These are phyloP conservation scores for Neohortaea acidophila DNA, from an alignment of 495 filamentous ascomycete genomes.

Conservation along the genomic window DNA sequence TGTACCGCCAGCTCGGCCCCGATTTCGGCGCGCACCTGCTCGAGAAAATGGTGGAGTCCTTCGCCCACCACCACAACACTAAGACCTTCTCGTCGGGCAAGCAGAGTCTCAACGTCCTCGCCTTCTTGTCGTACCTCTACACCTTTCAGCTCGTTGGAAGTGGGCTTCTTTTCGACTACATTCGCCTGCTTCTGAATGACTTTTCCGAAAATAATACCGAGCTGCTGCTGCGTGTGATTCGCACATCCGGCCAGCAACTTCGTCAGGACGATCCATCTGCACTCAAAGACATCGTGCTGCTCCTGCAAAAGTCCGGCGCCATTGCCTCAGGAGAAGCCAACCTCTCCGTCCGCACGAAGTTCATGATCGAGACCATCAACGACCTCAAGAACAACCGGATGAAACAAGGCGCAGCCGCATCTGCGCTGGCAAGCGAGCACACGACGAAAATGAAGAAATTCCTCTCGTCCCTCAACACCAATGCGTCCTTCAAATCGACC, in stretches of 20 bases:
- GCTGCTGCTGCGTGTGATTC: slow-evolving; percentile 69
- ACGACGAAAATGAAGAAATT: slow-evolving; percentile 72
- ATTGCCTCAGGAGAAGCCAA: slow-evolving; percentile 50
- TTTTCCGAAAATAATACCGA: slow-evolving; percentile 86
- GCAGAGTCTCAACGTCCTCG: slow-evolving; percentile 62
- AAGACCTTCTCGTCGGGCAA: slow-evolving; percentile 35
- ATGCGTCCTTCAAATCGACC: slow-evolving; percentile 46
- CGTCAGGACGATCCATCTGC: slow-evolving; percentile 80
- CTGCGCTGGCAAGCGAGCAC: slow-evolving; percentile 55
- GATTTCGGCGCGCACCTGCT: slow-evolving; percentile 79
- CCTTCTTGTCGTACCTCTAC: slow-evolving; percentile 74
- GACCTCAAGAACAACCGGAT: slow-evolving; percentile 86
- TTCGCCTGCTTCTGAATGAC: slow-evolving; percentile 56
- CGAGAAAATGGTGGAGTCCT: slow-evolving; percentile 57
- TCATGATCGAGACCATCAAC: slow-evolving; percentile 95
- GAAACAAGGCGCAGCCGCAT: slow-evolving; percentile 50
- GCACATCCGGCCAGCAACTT: slow-evolving; percentile 62
- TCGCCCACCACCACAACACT: slow-evolving; percentile 39
- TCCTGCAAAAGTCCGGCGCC: slow-evolving; percentile 56
- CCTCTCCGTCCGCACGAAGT: slow-evolving; percentile 78
- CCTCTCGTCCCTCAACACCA: slow-evolving; percentile 54
- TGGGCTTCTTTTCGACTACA: slow-evolving; percentile 76
- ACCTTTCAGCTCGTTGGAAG: slow-evolving; percentile 77
- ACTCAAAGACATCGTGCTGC: slow-evolving; percentile 77
- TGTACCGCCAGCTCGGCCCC: slow-evolving; percentile 72